Evolutionary conservation across 805 yeast genomes (phyloP), one percentile per base, ranked within the genome.

Genomic region (Metschnikowia matae): DNA sequence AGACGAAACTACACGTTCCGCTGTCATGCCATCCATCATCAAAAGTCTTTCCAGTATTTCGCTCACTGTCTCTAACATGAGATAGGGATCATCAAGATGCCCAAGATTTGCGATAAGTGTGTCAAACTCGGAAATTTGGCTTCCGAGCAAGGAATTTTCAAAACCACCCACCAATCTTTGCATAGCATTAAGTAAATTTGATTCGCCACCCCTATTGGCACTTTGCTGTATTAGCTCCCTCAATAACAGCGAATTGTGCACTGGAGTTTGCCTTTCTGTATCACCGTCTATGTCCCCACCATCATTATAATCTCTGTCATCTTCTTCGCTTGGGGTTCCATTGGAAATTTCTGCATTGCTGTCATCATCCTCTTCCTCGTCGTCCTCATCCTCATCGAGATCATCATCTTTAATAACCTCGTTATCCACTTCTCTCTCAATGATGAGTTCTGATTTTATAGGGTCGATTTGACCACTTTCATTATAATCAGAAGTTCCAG

Each of bases 1-100:
- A 0, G 84, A 73, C 0, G 96, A 89, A 7, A 91, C 69, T 2
- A 73, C 64, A 29, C 89, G 67, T 50, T 85, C 91, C 0, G 85
- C 83, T 3, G 81, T 66, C 17, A 82, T 60, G 4, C 78, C 80
- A 51, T 83, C 83, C 81, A 83, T 80, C 90, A 87, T 83, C 47
- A 87, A 68, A 8, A 87, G 60, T 44, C 80, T 67, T 54, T 82
- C 87, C 23, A 85, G 78, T 18, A 87, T 64, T 60, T 85, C 88
- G 54, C 78, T 83, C 46, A 87, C 66, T 2, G 84, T 78, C 59
- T 85, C 91, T 59, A 84, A 63, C 1, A 86, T 74, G 17, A 83
- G 54, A 58, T 73, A 85, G 0, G 89, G 76, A 59, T 85, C 87
- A 1, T 78, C 82, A 13, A 77, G 68, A 41, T 69, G 72, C 34